Conservation (phyloP, 768 basidiomycete species). For the Phylloporus scabripes region DNA sequence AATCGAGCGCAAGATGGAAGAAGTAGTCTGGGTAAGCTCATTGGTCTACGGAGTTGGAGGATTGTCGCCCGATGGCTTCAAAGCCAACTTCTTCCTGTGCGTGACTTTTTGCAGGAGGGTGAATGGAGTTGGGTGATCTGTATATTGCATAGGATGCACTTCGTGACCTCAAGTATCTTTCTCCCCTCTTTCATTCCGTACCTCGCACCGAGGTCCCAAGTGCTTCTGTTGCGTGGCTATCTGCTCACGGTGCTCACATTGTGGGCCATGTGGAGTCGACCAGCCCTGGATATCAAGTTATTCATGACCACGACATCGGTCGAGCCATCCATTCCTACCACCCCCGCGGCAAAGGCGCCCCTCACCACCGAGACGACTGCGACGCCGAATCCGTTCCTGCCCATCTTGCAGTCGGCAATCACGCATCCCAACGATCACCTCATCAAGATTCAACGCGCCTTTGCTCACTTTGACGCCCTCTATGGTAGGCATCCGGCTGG, state of each 20-base stretch:
- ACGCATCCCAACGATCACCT: constrained; percentile 33
- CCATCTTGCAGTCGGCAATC: constrained; percentile 35
- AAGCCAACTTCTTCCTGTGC: constrained; percentile 47
- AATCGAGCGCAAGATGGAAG: constrained; percentile 54
- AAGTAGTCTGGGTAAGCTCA: constrained; percentile 51
- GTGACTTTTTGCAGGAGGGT: not conserved
- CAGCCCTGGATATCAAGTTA: constrained; percentile 25
- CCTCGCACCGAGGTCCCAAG: constrained; percentile 15
- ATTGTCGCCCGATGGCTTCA: constrained; percentile 45
- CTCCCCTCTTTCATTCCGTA: constrained; percentile 22
- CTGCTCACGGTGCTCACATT: constrained; percentile 19
- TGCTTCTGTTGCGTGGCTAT: constrained; percentile 27
- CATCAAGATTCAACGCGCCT: constrained; percentile 29
- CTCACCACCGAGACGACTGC: constrained; percentile 11
- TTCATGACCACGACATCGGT: constrained; percentile 27
- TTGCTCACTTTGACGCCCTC: constrained; percentile 30
- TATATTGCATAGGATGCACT: constrained; percentile 19
- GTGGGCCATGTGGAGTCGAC: constrained; percentile 31
- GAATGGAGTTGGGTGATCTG: not conserved
- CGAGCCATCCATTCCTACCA: constrained; percentile 8
- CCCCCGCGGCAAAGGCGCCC: not conserved
- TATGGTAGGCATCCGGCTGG: constrained; percentile 26
- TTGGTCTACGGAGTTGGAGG: constrained; percentile 56
- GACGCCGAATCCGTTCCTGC: constrained; percentile 37
- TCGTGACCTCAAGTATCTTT: constrained; percentile 29